phyloP scores from a whole-genome alignment of 225 moss, liverwort and hornwort genomes.

The Pleurozium schreberi region DNA sequence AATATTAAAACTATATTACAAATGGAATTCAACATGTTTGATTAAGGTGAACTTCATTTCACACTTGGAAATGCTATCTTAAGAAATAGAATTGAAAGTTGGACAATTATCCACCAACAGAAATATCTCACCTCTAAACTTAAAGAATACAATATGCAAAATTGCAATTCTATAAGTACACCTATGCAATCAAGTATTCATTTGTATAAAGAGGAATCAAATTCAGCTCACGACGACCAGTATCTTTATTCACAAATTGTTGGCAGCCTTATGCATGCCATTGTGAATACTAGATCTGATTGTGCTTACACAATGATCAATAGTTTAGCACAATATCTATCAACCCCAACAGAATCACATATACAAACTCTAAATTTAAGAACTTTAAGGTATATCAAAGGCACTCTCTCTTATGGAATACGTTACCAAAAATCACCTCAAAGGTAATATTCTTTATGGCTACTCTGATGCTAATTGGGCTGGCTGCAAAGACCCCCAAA shows the following conservation, averaged over 20 bases:
- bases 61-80: not conserved
- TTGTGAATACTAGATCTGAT: not conserved
- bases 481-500: not conserved
- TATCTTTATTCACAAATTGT: not conserved
- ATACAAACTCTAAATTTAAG: not conserved
- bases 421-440: not conserved
- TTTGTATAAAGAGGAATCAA: not conserved
- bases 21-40: not conserved
- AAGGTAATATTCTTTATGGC: rapidly evolving
- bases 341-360: rapidly evolving
- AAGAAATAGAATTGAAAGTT: too few species aligned
- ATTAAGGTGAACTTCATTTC: not conserved
- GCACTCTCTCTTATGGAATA: not conserved
- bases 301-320: not conserved
- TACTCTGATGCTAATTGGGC: not conserved
- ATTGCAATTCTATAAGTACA: not conserved
- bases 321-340: not conserved
- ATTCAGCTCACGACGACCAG: not conserved
- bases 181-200: not conserved
- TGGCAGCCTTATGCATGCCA: not conserved
- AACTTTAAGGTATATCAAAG: not conserved
- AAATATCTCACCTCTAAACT: too few species aligned
- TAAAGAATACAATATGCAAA: not conserved
- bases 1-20: not conserved
- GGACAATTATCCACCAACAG: too few species aligned